A percentile compares a stretch with the other conserved stretches of the same genome.
Evolutionary conservation across 139 green algal species (phyloP).

Genomic region (Chlorella sp.): DNA sequence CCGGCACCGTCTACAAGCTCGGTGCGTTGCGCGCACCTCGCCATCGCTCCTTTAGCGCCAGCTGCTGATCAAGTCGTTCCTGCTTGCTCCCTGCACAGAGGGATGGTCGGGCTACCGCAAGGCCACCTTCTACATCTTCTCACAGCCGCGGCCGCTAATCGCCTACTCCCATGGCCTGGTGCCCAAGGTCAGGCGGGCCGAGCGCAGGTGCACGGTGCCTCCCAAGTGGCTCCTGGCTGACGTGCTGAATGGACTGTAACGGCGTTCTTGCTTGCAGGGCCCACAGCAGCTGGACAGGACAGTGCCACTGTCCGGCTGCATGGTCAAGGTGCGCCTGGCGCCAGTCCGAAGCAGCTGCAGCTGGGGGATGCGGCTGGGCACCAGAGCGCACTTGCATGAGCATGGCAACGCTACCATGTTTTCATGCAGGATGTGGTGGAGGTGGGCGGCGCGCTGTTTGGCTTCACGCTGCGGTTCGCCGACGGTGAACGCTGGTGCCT

Average conservation of each 20-base stretch:
- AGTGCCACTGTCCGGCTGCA: not conserved
- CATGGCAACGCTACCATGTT: too few species aligned
- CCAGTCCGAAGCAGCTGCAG: too few species aligned
- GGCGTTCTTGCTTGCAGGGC: too few species aligned
- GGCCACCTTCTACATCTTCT: not conserved
- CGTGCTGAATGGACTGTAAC: too few species aligned
- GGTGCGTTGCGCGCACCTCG: too few species aligned
- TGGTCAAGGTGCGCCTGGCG: not conserved
- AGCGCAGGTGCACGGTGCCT: too few species aligned
- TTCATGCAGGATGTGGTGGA: not conserved
- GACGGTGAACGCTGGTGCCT: not conserved
- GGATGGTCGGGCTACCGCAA: not conserved
- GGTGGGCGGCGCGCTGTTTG: not conserved
- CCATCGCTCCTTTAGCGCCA: too few species aligned
- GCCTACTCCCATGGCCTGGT: not conserved
- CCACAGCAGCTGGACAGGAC: not conserved
- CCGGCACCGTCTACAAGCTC: not conserved
- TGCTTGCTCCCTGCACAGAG: too few species aligned
- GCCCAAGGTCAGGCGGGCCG: not conserved
- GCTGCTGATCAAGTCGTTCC: too few species aligned
- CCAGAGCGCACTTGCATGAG: too few species aligned
- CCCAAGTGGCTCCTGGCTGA: too few species aligned
- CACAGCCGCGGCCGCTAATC: not conserved
- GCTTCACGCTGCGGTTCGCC: not conserved
- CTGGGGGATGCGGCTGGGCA: too few species aligned